Base-by-base conservation (phyloP, 441 rosid species). In the Pelargonium hybrid region DNA sequence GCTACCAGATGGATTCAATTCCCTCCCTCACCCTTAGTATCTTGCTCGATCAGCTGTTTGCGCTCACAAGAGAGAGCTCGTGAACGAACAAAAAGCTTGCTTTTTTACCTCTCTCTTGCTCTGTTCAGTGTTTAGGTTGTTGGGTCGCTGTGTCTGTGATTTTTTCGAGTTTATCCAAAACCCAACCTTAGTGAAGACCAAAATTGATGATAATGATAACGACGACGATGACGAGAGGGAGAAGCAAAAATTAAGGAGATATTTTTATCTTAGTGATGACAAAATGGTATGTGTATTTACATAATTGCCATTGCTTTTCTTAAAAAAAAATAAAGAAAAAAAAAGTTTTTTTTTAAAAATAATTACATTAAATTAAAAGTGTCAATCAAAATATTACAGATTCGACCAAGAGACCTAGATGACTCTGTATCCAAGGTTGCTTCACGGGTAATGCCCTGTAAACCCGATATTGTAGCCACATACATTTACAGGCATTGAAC, bases 181-280 rank as follows among this genome's bases (percentile, higher is more conserved):
- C 61, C 61, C 61, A 54, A 37, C 61, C 61, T 54, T n/a, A 54
- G 61, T 54, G 61, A 54, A 18, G 61, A 7, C 61, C 61, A 54
- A 54, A 54, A 37, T 14, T 17, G 61, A 54, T 54, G 61, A 20
- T 54, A 20, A 54, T 20, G 61, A 20, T 54, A 20, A 54, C 17
- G 61, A 54, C 8, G 61, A 54, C 21, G 8, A 54, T 4, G 61
- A 17, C 61, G 61, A 54, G 8, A 7, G 18, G 8, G 8, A 54
- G 61, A 54, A 20, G 23, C 23, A 7, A 18, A 54, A 54, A 54
- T 15, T n/a, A 20, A 20, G 20, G 61, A 54, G 21, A 54, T 18
- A 15, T 54, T 47, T 47, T n/a, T 18, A 15, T 15, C 61, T 54
- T 23, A 25, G 61, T 54, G 61, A 17, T 2, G 61, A 54, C 61